Conservation (phyloP, 2,329 filamentous ascomycete species). For the Acrodontium crateriforme region DNA sequence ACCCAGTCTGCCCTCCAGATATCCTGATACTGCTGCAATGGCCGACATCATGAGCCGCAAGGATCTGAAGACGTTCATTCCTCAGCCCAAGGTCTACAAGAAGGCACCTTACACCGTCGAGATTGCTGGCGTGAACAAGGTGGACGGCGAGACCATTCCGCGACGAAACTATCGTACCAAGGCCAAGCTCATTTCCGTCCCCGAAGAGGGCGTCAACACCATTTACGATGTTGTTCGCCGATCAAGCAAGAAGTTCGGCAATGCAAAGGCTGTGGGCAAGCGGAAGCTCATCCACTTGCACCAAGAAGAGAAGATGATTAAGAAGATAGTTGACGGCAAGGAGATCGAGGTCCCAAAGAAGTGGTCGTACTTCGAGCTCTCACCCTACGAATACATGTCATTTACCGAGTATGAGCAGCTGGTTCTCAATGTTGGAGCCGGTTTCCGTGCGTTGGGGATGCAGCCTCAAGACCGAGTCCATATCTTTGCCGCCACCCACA, state of each 20-base stretch:
- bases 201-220: slow-evolving; percentile 57
- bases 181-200: slow-evolving; percentile 52
- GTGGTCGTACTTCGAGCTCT: slow-evolving; percentile 81
- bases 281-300: slow-evolving; percentile 65
- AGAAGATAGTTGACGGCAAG: slow-evolving; percentile 74
- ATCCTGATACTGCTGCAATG: slow-evolving; percentile 9
- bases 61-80: slow-evolving; percentile 34
- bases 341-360: slow-evolving; percentile 73
- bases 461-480: slow-evolving; percentile 55
- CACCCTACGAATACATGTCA: slow-evolving; percentile 59
- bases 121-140: slow-evolving; percentile 50
- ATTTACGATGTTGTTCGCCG: slow-evolving; percentile 66
- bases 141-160: slow-evolving; percentile 72
- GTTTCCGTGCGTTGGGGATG: slow-evolving; percentile 61
- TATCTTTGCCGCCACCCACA: slow-evolving; percentile 70
- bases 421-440: slow-evolving; percentile 55
- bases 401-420: slow-evolving; percentile 67
- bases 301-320: slow-evolving; percentile 74
- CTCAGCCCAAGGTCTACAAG: slow-evolving; percentile 38
- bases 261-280: slow-evolving; percentile 44
- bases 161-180: slow-evolving; percentile 59
- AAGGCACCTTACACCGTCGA: slow-evolving; percentile 65
- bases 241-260: slow-evolving; percentile 44
- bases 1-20: background rate
- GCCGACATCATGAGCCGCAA: slow-evolving; percentile 22